A percentile compares a stretch with the other conserved stretches of the same genome.
phyloP scores from a whole-genome alignment of 352 stramenopile genomes.

The Globisporangium abappressorium region DNA sequence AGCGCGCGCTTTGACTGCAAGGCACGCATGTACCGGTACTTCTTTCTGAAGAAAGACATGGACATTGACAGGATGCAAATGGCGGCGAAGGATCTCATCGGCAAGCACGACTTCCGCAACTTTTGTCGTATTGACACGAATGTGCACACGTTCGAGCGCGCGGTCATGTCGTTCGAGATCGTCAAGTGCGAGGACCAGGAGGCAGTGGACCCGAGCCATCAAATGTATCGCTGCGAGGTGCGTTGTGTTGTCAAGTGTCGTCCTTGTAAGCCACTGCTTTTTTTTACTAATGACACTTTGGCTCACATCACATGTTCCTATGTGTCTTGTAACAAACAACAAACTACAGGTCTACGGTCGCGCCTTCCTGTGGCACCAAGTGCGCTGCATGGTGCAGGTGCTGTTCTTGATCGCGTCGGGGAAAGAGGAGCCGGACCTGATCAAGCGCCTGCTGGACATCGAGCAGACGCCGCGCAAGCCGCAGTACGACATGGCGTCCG shows the following conservation, averaged over 20 bases:
- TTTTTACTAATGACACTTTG: not conserved
- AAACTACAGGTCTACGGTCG: conserved; percentile 64
- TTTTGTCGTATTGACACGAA: conserved; percentile 99
- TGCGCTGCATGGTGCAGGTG: conserved; percentile 97
- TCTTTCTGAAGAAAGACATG: conserved; percentile 85
- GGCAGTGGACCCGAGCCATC: conserved; percentile 36
- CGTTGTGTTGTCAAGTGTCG: conserved; percentile 7
- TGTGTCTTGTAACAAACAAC: not conserved
- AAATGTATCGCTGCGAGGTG: conserved; percentile 72
- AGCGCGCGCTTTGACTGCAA: conserved; percentile 94
- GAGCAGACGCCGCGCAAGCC: conserved; percentile 74
- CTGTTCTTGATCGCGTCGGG: conserved; percentile 95
- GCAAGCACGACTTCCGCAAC: conserved; percentile 98
- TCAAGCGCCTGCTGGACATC: conserved; percentile 93
- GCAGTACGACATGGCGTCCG: conserved; percentile 95
- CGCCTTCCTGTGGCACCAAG: conserved; percentile 99
- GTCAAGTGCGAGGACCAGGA: conserved; percentile 54
- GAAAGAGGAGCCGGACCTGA: conserved; percentile 87
- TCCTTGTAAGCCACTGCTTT: not conserved
- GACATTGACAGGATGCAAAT: conserved; percentile 86
- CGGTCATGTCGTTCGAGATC: conserved; percentile 79
- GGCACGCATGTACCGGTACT: conserved; percentile 97
- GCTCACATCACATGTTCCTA: not conserved
- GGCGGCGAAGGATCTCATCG: conserved; percentile 87
- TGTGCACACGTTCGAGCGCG: conserved; percentile 94